Percentiles rank a stretch among this genome's conserved stretches.
Conservation (phyloP, 345 rosid genomes). For the Nephelium lappaceum region DNA sequence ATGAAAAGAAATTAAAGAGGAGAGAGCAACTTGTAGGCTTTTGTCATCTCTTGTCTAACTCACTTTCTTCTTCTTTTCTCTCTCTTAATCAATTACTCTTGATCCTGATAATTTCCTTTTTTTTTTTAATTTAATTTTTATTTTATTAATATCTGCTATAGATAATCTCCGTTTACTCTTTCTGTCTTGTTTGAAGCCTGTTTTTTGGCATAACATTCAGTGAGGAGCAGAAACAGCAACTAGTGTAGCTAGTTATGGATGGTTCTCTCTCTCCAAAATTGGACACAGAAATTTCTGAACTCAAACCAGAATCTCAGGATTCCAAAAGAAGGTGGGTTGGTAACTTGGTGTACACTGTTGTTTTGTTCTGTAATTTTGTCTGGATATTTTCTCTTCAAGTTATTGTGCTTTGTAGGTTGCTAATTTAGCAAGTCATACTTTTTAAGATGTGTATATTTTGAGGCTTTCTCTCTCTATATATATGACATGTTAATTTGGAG, state of each 20-base stretch:
- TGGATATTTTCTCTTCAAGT: not conserved
- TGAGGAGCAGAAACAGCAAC: constrained; percentile 1
- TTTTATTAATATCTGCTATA: not conserved
- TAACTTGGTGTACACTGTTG: not conserved
- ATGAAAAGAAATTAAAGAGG: constrained; percentile 33
- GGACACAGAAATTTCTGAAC: constrained; percentile 39
- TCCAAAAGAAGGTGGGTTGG: constrained; percentile 54
- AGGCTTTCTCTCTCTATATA: not conserved
- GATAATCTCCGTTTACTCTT: constrained; percentile 9
- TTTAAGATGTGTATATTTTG: not conserved
- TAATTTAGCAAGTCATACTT: not conserved
- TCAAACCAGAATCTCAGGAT: constrained; percentile 41
- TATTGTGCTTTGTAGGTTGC: not conserved
- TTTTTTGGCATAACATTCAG: constrained; percentile 14
- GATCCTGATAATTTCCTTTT: constrained; percentile 19
- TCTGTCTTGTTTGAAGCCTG: not conserved
- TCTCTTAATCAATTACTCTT: constrained; percentile 25
- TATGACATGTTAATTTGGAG: not conserved
- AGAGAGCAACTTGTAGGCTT: constrained; percentile 39
- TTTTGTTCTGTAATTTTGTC: not conserved
- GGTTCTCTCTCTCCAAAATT: constrained; percentile 35
- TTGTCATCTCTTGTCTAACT: constrained; percentile 38
- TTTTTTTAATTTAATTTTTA: too few relatives aligned
- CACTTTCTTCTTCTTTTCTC: constrained; percentile 20
- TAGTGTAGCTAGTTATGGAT: constrained; percentile 34